Evolutionary conservation across 352 stramenopile species (phyloP).

Genomic region (Elongisporangium prolatum): DNA sequence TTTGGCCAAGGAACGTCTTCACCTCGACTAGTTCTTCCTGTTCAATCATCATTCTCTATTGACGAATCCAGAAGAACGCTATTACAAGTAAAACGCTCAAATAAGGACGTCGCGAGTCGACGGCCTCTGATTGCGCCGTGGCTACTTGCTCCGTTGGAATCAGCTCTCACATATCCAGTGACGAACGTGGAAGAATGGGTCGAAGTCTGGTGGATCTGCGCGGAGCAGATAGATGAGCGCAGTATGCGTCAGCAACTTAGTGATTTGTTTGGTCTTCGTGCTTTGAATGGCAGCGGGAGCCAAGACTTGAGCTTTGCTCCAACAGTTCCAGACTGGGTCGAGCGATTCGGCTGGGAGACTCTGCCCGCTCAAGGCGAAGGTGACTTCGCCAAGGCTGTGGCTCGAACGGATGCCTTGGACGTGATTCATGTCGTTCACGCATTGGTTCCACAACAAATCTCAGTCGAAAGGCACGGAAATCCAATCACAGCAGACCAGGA

Average conservation of each 20-base stretch:
- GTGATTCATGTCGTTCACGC: not conserved
- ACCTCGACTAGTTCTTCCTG: not conserved
- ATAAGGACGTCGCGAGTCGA: not conserved
- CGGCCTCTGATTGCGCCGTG: not conserved
- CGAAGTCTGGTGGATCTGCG: not conserved
- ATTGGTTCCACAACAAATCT: not conserved
- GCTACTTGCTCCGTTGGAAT: not conserved
- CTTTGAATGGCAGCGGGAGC: not conserved
- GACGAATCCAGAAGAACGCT: not conserved
- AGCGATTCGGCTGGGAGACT: not conserved
- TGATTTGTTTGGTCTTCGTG: not conserved
- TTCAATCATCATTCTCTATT: not conserved
- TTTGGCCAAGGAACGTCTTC: not conserved
- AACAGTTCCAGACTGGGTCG: not conserved
- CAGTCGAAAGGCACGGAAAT: not conserved
- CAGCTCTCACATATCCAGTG: not conserved
- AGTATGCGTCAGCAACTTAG: not conserved
- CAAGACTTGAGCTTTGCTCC: not conserved
- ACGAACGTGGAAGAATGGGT: not conserved
- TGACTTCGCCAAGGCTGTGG: not conserved
- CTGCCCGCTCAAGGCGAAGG: not conserved
- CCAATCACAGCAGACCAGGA: not conserved
- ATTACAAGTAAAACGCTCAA: not conserved
- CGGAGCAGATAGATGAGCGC: not conserved
- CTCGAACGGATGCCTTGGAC: not conserved